These are phyloP conservation scores for Geotrichum restrictum DNA, from an alignment of 1,139 yeast species.

Conservation along the genomic window DNA sequence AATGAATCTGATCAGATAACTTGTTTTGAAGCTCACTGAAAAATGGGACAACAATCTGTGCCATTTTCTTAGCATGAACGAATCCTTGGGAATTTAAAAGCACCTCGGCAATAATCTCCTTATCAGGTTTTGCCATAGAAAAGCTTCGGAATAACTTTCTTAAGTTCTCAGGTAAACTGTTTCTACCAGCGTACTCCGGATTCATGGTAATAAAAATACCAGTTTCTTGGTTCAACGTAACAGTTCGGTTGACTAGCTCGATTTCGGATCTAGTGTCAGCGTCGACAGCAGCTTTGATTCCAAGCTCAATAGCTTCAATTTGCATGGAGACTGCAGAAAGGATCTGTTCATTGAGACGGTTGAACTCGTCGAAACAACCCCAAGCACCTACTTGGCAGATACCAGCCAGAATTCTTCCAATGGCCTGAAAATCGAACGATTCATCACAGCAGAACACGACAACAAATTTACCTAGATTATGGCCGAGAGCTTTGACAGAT, in stretches of 20 bases:
- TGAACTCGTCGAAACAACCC: conserved; percentile 97
- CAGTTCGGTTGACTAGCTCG: conserved; percentile 49
- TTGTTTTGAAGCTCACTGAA: conserved; percentile 44
- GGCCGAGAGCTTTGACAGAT: conserved; percentile 79
- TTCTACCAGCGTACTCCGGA: conserved; percentile 83
- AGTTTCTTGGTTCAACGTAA: conserved; percentile 45
- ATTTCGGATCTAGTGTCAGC: conserved; percentile 32
- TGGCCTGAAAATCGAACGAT: conserved; percentile 74
- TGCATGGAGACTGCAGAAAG: conserved; percentile 85
- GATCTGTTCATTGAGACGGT: conserved; percentile 66
- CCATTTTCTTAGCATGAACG: conserved; percentile 45
- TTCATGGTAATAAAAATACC: conserved; percentile 90
- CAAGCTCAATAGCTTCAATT: conserved; percentile 63
- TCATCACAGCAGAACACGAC: conserved; percentile 90
- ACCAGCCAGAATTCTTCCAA: conserved; percentile 75
- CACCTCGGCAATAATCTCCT: conserved; percentile 64
- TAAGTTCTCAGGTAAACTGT: conserved; percentile 78
- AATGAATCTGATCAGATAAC: conserved; percentile 62
- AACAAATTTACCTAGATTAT: conserved; percentile 74
- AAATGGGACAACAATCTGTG: conserved; percentile 53
- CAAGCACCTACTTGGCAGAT: conserved; percentile 85
- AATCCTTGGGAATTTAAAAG: conserved; percentile 74
- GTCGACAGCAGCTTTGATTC: conserved; percentile 24
- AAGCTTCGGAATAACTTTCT: conserved; percentile 73
- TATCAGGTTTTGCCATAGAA: conserved; percentile 73